phyloP scores from a whole-genome alignment of 345 rosid species.

The Euphorbia pulcherrima region DNA sequence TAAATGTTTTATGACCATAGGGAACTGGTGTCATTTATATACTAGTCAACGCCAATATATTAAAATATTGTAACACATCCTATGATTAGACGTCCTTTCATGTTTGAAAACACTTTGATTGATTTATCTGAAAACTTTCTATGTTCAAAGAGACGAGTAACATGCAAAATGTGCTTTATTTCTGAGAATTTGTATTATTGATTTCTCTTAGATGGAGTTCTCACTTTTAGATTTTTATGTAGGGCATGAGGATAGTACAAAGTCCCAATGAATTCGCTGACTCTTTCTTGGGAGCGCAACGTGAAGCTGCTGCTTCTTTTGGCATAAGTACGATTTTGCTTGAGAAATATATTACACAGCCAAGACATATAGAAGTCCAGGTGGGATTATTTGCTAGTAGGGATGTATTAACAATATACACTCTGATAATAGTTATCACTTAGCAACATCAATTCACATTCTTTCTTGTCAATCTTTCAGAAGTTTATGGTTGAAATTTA shows the following conservation, averaged over 20 bases:
- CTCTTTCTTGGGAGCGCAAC: slow-evolving; percentile 89
- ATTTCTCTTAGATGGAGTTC: slow-evolving; percentile 23
- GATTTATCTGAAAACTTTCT: too few relatives aligned
- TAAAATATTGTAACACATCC: background rate
- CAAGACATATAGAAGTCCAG: slow-evolving; percentile 96
- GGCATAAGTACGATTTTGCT: slow-evolving; percentile 80
- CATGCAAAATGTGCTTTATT: background rate
- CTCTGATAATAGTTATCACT: background rate
- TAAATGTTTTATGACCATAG: background rate
- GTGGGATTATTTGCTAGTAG: slow-evolving; percentile 30
- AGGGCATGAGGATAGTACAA: slow-evolving; percentile 95
- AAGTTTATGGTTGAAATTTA: background rate
- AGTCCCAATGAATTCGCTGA: slow-evolving; percentile 60
- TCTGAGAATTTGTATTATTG: slow-evolving; percentile 2
- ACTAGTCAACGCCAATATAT: background rate
- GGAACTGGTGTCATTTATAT: background rate
- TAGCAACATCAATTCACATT: background rate
- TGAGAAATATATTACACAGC: slow-evolving; percentile 87
- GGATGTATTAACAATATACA: background rate
- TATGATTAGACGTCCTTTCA: background rate
- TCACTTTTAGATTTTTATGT: slow-evolving; percentile 27
- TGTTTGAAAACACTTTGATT: background rate
- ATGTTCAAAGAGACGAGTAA: background rate
- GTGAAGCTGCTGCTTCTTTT: slow-evolving; percentile 94
- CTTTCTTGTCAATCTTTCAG: background rate